Conservation (phyloP, 2,329 filamentous ascomycete genomes). For the Alternaria viburni region DNA sequence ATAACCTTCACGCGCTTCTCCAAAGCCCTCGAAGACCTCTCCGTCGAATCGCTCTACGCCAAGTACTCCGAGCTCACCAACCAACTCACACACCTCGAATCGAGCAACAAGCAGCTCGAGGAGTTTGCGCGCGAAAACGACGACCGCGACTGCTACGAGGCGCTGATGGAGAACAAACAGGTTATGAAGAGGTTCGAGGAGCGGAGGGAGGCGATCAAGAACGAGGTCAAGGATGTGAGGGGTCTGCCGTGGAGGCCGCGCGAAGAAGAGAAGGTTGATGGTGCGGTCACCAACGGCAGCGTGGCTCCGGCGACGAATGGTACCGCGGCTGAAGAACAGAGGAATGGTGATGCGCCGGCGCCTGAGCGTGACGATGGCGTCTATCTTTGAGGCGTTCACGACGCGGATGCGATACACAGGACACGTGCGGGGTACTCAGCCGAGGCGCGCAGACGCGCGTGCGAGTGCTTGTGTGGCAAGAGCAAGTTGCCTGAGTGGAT, state of each 20-base stretch:
- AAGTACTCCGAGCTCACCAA: constrained; percentile 80
- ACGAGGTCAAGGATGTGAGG: constrained; percentile 67
- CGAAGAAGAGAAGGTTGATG: constrained; percentile 20
- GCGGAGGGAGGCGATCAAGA: constrained; percentile 67
- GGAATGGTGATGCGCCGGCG: not conserved
- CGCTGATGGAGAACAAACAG: constrained; percentile 72
- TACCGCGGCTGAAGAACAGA: not conserved
- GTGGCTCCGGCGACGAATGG: not conserved
- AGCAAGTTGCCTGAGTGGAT: not conserved
- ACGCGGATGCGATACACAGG: not conserved
- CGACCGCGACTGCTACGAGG: constrained; percentile 75
- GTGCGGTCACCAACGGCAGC: not conserved
- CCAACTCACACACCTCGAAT: constrained; percentile 74
- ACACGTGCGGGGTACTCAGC: not conserved
- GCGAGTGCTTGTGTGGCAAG: not conserved
- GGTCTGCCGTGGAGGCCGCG: constrained; percentile 60
- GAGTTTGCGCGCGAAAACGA: constrained; percentile 62
- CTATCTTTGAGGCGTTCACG: not conserved
- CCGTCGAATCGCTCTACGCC: constrained; percentile 70
- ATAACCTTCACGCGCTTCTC: constrained; percentile 70
- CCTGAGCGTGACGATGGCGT: constrained; percentile 1
- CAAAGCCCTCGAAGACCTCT: constrained; percentile 70
- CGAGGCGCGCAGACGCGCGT: not conserved
- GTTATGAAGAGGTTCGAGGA: constrained; percentile 73
- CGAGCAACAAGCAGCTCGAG: constrained; percentile 74